Evolutionary conservation across 306 rosid genomes (phyloP).

Genomic region (Arachis stenosperma): DNA sequence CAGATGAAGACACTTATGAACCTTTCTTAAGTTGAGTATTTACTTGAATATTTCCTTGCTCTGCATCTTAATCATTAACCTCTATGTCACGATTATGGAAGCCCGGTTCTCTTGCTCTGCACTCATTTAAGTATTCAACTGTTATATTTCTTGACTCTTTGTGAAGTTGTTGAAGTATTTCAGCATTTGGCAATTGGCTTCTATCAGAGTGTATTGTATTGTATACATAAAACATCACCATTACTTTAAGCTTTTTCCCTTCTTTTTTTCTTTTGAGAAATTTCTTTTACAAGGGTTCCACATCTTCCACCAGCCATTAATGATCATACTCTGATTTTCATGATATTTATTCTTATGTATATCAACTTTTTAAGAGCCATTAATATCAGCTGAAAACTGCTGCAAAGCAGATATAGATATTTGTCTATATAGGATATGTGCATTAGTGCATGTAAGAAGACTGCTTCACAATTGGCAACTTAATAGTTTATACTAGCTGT

Average conservation of each 20-base stretch:
- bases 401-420: not conserved
- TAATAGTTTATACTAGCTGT: constrained; percentile 3
- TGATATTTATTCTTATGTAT: too few species aligned
- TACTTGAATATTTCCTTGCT: constrained; percentile 34
- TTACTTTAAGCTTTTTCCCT: too few species aligned
- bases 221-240: not conserved
- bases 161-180: not conserved
- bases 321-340: constrained; percentile 5
- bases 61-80: constrained; percentile 5
- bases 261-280: not conserved
- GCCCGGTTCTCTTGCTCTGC: not conserved
- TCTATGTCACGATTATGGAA: constrained; percentile 6
- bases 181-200: not conserved
- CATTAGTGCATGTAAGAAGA: not conserved
- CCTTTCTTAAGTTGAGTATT: constrained; percentile 85
- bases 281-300: constrained; percentile 16
- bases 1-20: constrained; percentile 75
- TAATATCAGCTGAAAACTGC: constrained; percentile 9
- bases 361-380: not conserved
- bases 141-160: not conserved
- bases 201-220: not conserved
- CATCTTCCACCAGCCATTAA: constrained; percentile 7
- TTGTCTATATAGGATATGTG: not conserved
- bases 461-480: not conserved
- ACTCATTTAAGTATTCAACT: not conserved